Evolutionary conservation across 2,329 filamentous ascomycete genomes (phyloP).

Genomic region (Sclerotinia nivalis): DNA sequence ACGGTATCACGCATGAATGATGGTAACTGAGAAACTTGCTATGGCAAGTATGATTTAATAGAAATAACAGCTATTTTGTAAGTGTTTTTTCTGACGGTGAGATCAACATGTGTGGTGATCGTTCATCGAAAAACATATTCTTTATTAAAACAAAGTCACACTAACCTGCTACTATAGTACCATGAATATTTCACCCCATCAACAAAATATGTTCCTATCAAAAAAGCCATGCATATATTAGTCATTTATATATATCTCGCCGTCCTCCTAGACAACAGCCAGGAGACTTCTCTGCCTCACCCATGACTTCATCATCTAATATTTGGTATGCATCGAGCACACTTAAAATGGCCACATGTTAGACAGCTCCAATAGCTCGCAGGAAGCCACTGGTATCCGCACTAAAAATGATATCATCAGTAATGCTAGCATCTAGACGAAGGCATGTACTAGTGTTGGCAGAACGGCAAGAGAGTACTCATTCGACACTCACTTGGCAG

Average conservation of each 20-base stretch:
- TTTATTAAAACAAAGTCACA: neutral
- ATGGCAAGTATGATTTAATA: neutral
- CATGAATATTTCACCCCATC: neutral
- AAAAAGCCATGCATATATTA: neutral
- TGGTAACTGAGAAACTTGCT: accelerated
- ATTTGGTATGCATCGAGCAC: conserved; percentile 11
- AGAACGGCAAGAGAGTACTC: neutral
- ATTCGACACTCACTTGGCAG: neutral
- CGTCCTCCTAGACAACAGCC: neutral
- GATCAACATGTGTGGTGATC: neutral
- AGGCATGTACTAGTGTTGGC: neutral
- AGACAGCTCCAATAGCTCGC: neutral
- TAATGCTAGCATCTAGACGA: neutral
- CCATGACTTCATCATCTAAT: neutral
- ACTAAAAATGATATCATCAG: neutral
- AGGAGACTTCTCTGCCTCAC: too few species aligned
- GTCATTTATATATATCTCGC: neutral
- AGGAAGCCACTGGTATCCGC: neutral
- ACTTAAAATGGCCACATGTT: conserved; percentile 1
- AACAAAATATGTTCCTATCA: too few species aligned
- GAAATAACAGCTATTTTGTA: neutral
- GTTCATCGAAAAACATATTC: neutral
- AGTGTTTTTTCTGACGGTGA: neutral
- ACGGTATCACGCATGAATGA: neutral
- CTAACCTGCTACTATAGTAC: neutral